Base-by-base conservation (phyloP, 768 basidiomycete species). In the Termitomyces sp. region DNA sequence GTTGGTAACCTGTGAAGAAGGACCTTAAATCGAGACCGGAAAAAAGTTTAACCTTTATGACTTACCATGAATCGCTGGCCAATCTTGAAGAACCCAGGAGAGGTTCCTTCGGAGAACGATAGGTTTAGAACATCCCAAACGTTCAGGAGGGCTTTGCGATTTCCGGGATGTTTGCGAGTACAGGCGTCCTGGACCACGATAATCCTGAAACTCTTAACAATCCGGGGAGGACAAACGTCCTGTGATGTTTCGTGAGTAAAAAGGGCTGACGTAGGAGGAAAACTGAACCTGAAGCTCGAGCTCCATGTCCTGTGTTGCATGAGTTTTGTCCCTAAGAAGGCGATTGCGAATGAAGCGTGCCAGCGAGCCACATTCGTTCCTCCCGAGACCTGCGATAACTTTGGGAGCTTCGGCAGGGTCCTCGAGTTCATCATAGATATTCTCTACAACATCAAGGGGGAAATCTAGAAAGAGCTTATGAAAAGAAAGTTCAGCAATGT, bases 151-250 rank as follows among this genome's bases (percentile, higher is more conserved):
- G 87, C 94, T 1, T 73, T 77, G 50, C 91, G 81, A 58, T 81
- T 74, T 8, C 82, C 74, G 0, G 79, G 77, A 52, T 79, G 75
- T 59, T 80, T 78, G 0, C 67, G 62, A 27, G 84, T 86, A 36
- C 77, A 76, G 18, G 83, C 81, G 66, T 91, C 95, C 62, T 82
- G 74, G 16, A 88, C 79, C 14, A 85, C 75, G 16, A 94, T 67
- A 5, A 95, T 83, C 43, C 92, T 79, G 72, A 96, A 94, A 52
- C 79, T 84, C 42, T 86, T 83, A 13, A 93, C 86, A 24, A 90
- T 73, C 6, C 95, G 84, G 3, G 85, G 78, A 4, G 94, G 93
- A 65, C 86, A 94, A 32, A 73, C 67, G 18, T 69, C 72, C 86
- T 87, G 66, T 26, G 61, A 22, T 8, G 33, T 14, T 36, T 47